phyloP scores from a whole-genome alignment of 2,329 filamentous ascomycete genomes.

The Zasmidium cellare region DNA sequence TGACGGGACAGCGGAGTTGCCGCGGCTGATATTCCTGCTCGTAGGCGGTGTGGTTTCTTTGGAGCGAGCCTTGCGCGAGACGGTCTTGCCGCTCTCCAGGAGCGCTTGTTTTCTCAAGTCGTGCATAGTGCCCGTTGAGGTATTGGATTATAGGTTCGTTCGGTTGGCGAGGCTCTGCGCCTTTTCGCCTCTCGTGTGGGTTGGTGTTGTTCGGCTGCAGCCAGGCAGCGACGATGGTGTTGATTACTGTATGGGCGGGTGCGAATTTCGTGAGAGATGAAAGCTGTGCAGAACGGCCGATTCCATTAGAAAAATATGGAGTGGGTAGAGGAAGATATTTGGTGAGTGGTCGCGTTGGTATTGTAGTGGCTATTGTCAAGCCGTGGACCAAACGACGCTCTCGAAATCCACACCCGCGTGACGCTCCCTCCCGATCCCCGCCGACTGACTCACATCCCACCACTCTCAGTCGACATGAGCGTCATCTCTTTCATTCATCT shows the following conservation, averaged over 20 bases:
- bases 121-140: conserved; percentile 4
- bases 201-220: conserved; percentile 2
- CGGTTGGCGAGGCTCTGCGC: background rate
- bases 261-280: conserved; percentile 13
- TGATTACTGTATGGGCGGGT: conserved; percentile 23
- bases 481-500: too few relatives aligned
- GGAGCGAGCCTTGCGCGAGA: conserved; percentile 66
- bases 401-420: too few relatives aligned
- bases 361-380: background rate
- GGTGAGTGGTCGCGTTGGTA: background rate
- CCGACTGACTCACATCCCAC: background rate
- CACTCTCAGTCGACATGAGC: too few relatives aligned
- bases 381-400: background rate
- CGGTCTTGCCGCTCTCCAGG: conserved; percentile 71
- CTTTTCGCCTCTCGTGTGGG: background rate
- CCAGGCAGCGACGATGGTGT: conserved; percentile 7
- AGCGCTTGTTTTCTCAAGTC: conserved; percentile 65
- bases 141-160: background rate
- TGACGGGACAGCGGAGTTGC: conserved; percentile 58
- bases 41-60: conserved; percentile 56
- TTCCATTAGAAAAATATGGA: conserved; percentile 8
- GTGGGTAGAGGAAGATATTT: background rate
- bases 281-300: conserved; percentile 4
- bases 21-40: conserved; percentile 62
- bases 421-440: background rate